These are phyloP conservation scores for Gyromitra esculenta DNA, from an alignment of 2,329 filamentous ascomycete genomes.

Conservation along the genomic window DNA sequence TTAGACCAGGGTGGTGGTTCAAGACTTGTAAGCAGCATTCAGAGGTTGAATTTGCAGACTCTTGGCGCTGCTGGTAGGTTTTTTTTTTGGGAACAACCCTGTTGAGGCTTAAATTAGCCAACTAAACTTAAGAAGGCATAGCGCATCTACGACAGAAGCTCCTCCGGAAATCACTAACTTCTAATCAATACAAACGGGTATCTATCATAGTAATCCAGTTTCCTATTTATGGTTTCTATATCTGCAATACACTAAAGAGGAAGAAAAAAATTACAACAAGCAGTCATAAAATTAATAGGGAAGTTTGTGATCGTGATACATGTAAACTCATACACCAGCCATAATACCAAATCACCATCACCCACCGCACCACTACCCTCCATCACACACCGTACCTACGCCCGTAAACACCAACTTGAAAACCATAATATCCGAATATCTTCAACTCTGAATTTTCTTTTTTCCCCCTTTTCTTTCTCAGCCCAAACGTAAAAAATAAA, in stretches of 20 bases:
- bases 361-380: neutral
- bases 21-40: slow-evolving; percentile 5
- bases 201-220: slow-evolving; percentile 1
- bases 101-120: slow-evolving; percentile 7
- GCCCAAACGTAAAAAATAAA: slow-evolving; percentile 5
- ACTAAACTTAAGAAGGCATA: slow-evolving; percentile 15
- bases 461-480: neutral
- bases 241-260: slow-evolving; percentile 1
- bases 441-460: slow-evolving; percentile 14
- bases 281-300: slow-evolving; percentile 12
- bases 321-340: neutral
- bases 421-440: neutral
- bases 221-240: neutral
- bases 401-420: neutral
- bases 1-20: slow-evolving; percentile 13
- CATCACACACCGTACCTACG: slow-evolving; percentile 11
- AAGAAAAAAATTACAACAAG: slow-evolving; percentile 1
- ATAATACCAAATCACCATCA: slow-evolving; percentile 14
- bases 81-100: neutral
- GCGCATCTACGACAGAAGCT: neutral
- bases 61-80: neutral
- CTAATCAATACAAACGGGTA: neutral
- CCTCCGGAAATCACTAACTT: neutral
- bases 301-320: slow-evolving; percentile 9
- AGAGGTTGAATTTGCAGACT: slow-evolving; percentile 15